Conservation (phyloP, 345 rosid genomes). For the Populus nigra region DNA sequence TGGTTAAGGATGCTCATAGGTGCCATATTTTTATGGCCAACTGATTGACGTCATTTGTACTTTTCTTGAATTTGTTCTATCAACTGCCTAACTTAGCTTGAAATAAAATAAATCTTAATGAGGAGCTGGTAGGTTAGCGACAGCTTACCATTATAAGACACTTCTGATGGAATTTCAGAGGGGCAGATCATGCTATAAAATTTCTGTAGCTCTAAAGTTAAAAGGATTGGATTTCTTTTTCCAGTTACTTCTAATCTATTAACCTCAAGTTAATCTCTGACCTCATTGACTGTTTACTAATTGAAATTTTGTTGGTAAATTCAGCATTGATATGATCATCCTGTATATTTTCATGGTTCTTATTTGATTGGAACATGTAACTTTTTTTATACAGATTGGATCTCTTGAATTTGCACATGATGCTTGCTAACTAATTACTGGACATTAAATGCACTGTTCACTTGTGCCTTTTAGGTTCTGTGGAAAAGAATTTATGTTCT, state of each 20-base stretch:
- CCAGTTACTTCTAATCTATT: not conserved
- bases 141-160: not conserved
- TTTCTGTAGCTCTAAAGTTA: not conserved
- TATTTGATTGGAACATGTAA: not conserved
- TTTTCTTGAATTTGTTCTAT: not conserved
- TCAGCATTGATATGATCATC: not conserved
- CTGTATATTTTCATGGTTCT: not conserved
- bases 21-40: not conserved
- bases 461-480: not conserved
- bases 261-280: not conserved
- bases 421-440: not conserved
- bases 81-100: not conserved
- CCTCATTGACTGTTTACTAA: not conserved
- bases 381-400: not conserved
- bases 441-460: not conserved
- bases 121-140: not conserved
- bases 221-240: not conserved
- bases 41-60: not conserved
- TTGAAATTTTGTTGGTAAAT: too few species aligned
- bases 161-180: not conserved
- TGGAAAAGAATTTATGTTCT: not conserved
- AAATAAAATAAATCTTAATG: not conserved
- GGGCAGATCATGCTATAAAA: not conserved
- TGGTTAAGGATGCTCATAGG: not conserved
- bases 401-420: not conserved